Conservation (phyloP, 2,329 filamentous ascomycete genomes). For the Dothistroma septosporum region DNA sequence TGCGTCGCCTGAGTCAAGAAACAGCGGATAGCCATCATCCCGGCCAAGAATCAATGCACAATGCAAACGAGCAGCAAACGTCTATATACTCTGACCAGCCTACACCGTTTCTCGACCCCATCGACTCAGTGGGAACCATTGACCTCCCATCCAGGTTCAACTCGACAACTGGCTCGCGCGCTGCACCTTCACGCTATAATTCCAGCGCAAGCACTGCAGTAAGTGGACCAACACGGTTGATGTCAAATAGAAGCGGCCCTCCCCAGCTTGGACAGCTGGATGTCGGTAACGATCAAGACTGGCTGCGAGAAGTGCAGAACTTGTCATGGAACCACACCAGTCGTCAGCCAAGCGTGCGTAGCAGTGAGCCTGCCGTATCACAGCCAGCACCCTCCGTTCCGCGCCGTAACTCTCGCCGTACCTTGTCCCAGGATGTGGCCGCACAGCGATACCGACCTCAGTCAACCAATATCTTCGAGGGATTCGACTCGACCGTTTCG, state of each 20-base stretch:
- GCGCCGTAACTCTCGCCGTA: constrained; percentile 24
- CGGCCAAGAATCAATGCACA: constrained; percentile 3
- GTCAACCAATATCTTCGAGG: constrained; percentile 22
- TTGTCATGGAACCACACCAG: constrained; percentile 26
- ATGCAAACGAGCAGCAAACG: constrained; percentile 4
- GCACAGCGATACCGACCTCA: constrained; percentile 9
- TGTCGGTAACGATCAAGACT: constrained; percentile 18
- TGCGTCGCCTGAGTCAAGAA: constrained; percentile 16
- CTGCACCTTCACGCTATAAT: constrained; percentile 8
- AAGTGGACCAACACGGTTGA: neutral
- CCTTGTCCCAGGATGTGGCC: constrained; percentile 20
- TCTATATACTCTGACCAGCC: constrained; percentile 21
- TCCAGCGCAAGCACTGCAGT: neutral
- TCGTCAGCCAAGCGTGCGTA: constrained; percentile 8
- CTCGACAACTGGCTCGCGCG: constrained; percentile 16
- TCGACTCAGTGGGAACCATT: constrained; percentile 28
- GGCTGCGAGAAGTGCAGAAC: constrained; percentile 29
- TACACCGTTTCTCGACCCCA: constrained; percentile 28
- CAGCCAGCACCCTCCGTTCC: constrained; percentile 23
- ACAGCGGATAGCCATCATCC: constrained; percentile 7
- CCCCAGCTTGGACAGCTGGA: neutral
- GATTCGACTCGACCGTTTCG: constrained; percentile 24
- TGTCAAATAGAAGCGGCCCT: constrained; percentile 7
- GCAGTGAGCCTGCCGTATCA: neutral
- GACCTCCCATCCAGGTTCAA: constrained; percentile 33